These are phyloP conservation scores for Acanthamoeba royreba DNA, from an alignment of 208 protist genomes.

Conservation along the genomic window DNA sequence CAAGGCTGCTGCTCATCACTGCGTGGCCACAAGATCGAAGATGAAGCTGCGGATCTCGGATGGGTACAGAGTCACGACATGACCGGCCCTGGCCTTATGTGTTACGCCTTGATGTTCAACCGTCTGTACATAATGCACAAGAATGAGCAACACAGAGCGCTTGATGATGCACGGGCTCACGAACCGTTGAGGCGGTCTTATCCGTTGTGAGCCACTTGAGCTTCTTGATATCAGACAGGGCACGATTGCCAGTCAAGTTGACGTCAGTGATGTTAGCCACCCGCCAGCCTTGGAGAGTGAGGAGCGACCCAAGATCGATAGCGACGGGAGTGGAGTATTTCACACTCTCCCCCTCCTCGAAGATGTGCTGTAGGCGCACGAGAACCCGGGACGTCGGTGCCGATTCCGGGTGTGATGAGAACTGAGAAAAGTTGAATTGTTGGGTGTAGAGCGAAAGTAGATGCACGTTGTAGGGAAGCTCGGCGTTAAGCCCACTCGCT, in stretches of 20 bases:
- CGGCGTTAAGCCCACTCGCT: background rate
- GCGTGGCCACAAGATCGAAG: background rate
- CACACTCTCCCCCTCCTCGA: background rate
- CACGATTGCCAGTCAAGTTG: background rate
- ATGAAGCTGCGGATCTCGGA: background rate
- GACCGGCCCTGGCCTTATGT: no score
- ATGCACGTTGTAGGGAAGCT: slow-evolving; percentile 1
- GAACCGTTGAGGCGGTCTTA: background rate
- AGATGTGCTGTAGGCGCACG: background rate
- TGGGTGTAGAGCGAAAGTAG: background rate
- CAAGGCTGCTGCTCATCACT: no score
- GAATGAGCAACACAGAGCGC: background rate
- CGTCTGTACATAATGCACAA: background rate
- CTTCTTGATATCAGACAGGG: background rate
- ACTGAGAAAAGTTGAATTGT: background rate
- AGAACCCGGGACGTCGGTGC: background rate
- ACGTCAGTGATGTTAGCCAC: background rate
- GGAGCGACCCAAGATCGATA: background rate
- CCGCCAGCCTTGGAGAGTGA: background rate
- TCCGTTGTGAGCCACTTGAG: background rate
- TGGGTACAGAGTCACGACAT: background rate
- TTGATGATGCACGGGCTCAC: background rate
- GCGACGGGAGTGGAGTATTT: background rate
- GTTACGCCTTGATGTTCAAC: background rate
- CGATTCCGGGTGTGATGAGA: background rate